Base-by-base conservation (phyloP, 129 eudicot genomes). In the Tagetes erecta region DNA sequence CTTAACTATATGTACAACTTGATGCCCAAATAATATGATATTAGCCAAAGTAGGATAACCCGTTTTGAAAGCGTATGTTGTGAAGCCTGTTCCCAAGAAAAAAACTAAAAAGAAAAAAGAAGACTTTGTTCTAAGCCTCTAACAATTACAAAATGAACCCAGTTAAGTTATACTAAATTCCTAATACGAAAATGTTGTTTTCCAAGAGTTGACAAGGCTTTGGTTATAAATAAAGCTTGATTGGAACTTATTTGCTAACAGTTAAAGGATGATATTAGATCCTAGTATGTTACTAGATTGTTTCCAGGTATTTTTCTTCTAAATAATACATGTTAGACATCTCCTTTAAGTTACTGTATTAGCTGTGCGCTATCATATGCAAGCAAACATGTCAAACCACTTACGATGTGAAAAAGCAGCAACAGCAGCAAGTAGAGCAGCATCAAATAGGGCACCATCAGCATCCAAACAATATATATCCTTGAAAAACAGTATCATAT, bases 381-480 rank as follows among this genome's bases (percentile, higher is more conserved):
- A 62, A 40, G 38, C 63, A 76, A 37, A 6, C 60, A 59, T 70
- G 65, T 70, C 36, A 70, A 51, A 39, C 80, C 57, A 64, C 98
- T 87, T 81, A 92, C 98, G 77, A 83, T 92, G 88, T 40, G 96
- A 86, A 76, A 92, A 89, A 12, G 98, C 92, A 49, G 90, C 95
- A 77, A 72, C 95, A 33, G 98, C 92, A 75, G 98, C 87, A 74
- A 92, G 92, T 65, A 92, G 69, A 53, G 96, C 98, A 78, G 92
- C 87, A 81, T 92, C 98, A 65, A 89, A 89, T 53, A 92, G 98
- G 35, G 96, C 87, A 66, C 98, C 98, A 90, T 92, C 98, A 37
- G 96, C 95, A 85, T 92, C 95, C 88, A 92, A 76, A 85, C 98
- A 89, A 79, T 90, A 92, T 78, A 92, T 89, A 80, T 92, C 96